These are phyloP conservation scores for Fusarium camptoceras DNA, from an alignment of 2,329 filamentous ascomycete genomes.

Conservation along the genomic window DNA sequence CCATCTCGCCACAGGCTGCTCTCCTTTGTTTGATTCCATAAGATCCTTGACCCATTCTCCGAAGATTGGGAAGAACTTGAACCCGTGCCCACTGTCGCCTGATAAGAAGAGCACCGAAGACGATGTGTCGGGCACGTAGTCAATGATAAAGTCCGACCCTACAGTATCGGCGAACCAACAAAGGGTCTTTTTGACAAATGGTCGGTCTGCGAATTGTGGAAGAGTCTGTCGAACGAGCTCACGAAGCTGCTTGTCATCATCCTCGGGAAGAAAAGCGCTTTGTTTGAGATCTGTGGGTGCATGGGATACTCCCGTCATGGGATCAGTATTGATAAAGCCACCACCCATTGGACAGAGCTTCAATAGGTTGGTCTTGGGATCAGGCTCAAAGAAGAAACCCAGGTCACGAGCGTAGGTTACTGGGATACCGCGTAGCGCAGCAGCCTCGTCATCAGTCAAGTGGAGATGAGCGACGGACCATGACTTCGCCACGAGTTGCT, in stretches of 20 bases:
- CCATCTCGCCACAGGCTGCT: constrained; percentile 61
- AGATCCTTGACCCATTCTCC: constrained; percentile 65
- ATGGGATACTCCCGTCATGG: constrained; percentile 53
- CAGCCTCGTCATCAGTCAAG: constrained; percentile 65
- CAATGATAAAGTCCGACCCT: constrained; percentile 70
- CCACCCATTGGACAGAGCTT: constrained; percentile 71
- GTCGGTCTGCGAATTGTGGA: constrained; percentile 64
- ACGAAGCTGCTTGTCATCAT: constrained; percentile 65
- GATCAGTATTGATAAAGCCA: constrained; percentile 62
- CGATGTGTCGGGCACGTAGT: constrained; percentile 64
- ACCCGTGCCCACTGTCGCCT: constrained; percentile 71
- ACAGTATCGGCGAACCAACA: constrained; percentile 73
- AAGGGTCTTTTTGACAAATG: constrained; percentile 66
- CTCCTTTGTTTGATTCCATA: constrained; percentile 52
- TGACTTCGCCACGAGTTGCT: constrained; percentile 64
- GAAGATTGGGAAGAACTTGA: constrained; percentile 72
- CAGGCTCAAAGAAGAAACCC: constrained; percentile 75
- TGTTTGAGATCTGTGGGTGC: constrained; percentile 48
- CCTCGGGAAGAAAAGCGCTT: constrained; percentile 62
- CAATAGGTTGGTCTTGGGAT: constrained; percentile 66
- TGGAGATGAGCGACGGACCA: constrained; percentile 71
- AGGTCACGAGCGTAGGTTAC: constrained; percentile 71
- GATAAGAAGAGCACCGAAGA: constrained; percentile 62
- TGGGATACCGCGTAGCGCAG: constrained; percentile 66
- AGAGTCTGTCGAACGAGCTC: constrained; percentile 63